Base-by-base conservation (phyloP, 208 protist species). In the Crithidia acanthocephali region DNA sequence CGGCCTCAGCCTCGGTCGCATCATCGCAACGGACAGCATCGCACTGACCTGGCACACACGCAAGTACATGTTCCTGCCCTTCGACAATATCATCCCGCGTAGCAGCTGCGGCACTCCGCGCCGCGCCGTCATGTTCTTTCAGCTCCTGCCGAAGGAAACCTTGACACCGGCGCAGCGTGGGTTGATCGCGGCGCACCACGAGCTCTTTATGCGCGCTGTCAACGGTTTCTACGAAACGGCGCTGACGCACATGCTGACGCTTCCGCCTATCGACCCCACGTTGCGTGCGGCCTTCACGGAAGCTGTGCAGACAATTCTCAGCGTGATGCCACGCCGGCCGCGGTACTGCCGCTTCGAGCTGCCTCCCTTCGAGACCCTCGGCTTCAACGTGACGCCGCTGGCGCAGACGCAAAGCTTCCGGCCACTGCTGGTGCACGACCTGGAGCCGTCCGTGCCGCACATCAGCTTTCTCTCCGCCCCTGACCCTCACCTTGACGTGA, bases 311-410 rank as follows among this genome's bases (percentile, higher is more conserved):
- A 72, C 63, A 2, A 58, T 84, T n/a, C 22, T 72, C 11, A 20
- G 18, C 18, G 20, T 53, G 18, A 52, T 33, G 8, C 78, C 81
- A 11, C 70, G 56, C 9, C 73, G 78, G 0, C 78, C 81, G 20
- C 81, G 81, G 32, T 86, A 83, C 74, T 86, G 81, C 62, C 77
- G 81, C 60, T 81, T 86, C 42, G 77, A 87, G 60, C 71, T 87
- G 52, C 75, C 82, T 6, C 44, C 27, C 5, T 84, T 84, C 44
- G 82, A 87, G 68, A 53, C 69, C 6, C 70, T 87, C 48, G 82
- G 78, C 23, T 42, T 52, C 28, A 40, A 32, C 27, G 37, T 27
- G 18, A 18, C 27, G 2, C 60, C 72, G 44, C 57, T 27, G 13
- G 35, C 25, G 3, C 45, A 25, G 22, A 66, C 61, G 65, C 73